Evolutionary conservation across 495 filamentous ascomycete genomes (phyloP).

Genomic region (Lophium mytilinum): DNA sequence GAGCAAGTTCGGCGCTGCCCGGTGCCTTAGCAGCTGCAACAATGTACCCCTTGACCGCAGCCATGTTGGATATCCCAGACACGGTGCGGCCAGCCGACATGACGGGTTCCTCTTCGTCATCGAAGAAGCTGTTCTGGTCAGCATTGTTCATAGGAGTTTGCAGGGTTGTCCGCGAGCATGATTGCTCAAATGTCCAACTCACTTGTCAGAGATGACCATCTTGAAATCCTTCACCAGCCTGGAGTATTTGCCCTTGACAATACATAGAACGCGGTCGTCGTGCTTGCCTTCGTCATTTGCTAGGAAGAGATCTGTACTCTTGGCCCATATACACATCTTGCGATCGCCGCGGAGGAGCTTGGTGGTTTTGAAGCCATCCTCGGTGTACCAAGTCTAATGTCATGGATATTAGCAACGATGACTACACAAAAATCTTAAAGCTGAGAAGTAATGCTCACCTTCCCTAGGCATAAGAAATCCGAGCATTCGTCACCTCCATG

Average conservation of each 20-base stretch:
- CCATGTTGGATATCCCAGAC: conserved; percentile 65
- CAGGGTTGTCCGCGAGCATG: too few species aligned
- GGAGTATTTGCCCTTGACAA: conserved; percentile 61
- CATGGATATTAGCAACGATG: conserved; percentile 1
- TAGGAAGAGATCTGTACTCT: conserved; percentile 63
- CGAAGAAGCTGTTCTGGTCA: conserved; percentile 51
- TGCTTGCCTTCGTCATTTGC: conserved; percentile 50
- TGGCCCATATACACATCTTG: conserved; percentile 75
- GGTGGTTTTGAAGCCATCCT: conserved; percentile 64
- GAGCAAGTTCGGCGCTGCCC: conserved; percentile 78
- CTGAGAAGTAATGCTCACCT: conserved; percentile 15
- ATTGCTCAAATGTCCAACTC: neutral
- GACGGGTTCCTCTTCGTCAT: conserved; percentile 55
- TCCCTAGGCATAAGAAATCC: conserved; percentile 35
- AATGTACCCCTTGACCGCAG: conserved; percentile 73
- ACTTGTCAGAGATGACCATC: conserved; percentile 62
- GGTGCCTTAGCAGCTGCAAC: conserved; percentile 71
- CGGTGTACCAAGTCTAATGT: conserved; percentile 61
- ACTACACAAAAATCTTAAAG: neutral
- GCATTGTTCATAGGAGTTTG: neutral
- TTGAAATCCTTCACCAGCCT: conserved; percentile 57
- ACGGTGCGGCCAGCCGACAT: conserved; percentile 65
- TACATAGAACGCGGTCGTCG: conserved; percentile 65
- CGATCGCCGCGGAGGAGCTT: conserved; percentile 55
- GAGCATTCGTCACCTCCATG: conserved; percentile 56